Evolutionary conservation across 306 rosid species (phyloP).

Genomic region (Cucurbita ficifolia): DNA sequence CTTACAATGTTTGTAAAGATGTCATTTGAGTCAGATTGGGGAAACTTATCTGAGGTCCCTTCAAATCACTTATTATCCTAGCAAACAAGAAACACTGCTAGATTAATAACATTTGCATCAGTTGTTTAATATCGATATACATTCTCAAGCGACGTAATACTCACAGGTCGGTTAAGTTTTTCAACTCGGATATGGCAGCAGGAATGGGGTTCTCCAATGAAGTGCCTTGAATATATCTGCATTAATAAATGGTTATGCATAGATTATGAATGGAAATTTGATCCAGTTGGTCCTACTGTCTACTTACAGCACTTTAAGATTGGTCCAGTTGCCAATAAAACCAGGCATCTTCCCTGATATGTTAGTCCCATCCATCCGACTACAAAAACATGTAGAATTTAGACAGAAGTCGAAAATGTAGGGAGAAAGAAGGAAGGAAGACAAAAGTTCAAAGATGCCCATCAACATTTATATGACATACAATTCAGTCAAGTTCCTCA

Average conservation of each 20-base stretch:
- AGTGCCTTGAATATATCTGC: conserved; percentile 66
- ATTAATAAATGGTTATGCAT: not conserved
- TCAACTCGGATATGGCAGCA: conserved; percentile 26
- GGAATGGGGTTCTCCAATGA: conserved; percentile 67
- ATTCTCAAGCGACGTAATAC: conserved; percentile 8
- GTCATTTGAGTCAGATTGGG: conserved; percentile 34
- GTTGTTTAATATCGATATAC: not conserved
- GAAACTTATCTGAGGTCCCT: conserved; percentile 28
- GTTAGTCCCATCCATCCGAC: conserved; percentile 53
- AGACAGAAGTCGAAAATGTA: not conserved
- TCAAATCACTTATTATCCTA: conserved; percentile 72
- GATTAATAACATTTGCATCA: not conserved
- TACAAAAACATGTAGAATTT: conserved; percentile 18
- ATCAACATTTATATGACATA: conserved; percentile 20
- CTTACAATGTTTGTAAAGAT: conserved; percentile 28
- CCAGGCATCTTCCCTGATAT: conserved; percentile 44
- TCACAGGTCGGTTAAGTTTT: conserved; percentile 26
- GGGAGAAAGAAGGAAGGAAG: not conserved
- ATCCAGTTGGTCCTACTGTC: not conserved
- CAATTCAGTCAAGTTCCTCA: conserved; percentile 47
- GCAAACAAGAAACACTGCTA: conserved; percentile 7
- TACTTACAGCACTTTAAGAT: conserved; percentile 37
- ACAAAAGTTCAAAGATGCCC: not conserved
- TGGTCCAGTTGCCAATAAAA: conserved; percentile 55
- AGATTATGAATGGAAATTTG: too few relatives aligned